These are phyloP conservation scores for Begonia peltatifolia DNA, from an alignment of 306 rosid species.

Conservation along the genomic window DNA sequence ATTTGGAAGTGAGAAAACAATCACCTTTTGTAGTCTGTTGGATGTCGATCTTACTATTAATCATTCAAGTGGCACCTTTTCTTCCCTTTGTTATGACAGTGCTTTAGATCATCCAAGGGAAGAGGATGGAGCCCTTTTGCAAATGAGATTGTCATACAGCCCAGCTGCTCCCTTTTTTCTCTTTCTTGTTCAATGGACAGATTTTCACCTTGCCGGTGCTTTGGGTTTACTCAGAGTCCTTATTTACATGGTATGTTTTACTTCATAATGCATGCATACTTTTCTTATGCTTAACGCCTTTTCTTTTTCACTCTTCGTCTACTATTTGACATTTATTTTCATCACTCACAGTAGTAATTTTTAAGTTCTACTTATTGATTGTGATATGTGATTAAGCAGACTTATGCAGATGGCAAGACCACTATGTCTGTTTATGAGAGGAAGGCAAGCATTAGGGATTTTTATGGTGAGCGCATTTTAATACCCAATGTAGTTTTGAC, in stretches of 20 bases:
- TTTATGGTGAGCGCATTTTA: constrained; percentile 45
- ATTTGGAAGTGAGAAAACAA: not conserved
- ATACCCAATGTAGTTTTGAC: no score
- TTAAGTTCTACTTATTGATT: not conserved
- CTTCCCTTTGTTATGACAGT: constrained; percentile 16
- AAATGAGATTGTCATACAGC: constrained; percentile 72
- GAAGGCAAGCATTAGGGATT: constrained; percentile 65
- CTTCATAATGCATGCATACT: not conserved
- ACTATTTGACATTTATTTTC: not conserved
- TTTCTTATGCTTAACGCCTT: not conserved
- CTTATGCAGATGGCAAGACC: constrained; percentile 55
- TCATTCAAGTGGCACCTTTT: constrained; percentile 6
- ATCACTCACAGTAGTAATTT: not conserved
- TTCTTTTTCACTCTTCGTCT: not conserved
- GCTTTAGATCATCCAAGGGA: constrained; percentile 61
- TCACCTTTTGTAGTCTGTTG: not conserved
- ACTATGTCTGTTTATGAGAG: constrained; percentile 63
- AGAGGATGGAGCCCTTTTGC: constrained; percentile 56
- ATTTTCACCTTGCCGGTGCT: constrained; percentile 58
- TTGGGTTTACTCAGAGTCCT: constrained; percentile 69
- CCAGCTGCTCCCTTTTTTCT: constrained; percentile 44
- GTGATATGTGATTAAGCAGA: constrained; percentile 15
- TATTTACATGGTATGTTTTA: constrained; percentile 40
- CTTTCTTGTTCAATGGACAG: constrained; percentile 69
- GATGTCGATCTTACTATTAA: not conserved